phyloP scores from a whole-genome alignment of 139 green algal species.

The Trebouxia sp. region DNA sequence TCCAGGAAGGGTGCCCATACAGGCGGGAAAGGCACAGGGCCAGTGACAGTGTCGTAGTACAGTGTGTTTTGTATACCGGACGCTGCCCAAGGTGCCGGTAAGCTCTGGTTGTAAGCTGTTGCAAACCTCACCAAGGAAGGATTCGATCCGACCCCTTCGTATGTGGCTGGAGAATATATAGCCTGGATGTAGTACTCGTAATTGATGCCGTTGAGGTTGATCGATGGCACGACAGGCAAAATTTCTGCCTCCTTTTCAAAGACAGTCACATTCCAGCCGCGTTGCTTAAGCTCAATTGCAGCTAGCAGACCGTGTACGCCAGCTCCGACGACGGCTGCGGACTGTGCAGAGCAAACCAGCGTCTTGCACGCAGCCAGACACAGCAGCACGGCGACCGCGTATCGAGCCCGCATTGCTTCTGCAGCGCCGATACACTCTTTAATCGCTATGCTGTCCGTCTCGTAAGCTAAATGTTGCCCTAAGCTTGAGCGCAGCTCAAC shows the following conservation, averaged over 20 bases:
- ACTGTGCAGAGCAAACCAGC: no score
- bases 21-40: no score
- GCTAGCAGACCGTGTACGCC: not conserved
- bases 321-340: not conserved
- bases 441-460: no score
- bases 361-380: no score
- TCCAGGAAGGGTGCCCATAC: no score
- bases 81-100: not conserved
- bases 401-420: no score
- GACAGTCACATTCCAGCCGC: not conserved
- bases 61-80: no score
- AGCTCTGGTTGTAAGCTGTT: not conserved
- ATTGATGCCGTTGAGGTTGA: not conserved
- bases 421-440: no score
- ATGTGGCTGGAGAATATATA: not conserved
- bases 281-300: not conserved
- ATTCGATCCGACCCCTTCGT: not conserved
- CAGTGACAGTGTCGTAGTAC: not conserved
- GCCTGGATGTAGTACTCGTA: not conserved
- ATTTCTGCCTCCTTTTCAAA: not conserved
- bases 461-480: no score
- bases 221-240: not conserved
- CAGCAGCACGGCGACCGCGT: no score
- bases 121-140: not conserved
- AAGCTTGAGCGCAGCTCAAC: no score